Conservation (phyloP, 2,329 filamentous ascomycete species). For the Sclerotinia spermophila region DNA sequence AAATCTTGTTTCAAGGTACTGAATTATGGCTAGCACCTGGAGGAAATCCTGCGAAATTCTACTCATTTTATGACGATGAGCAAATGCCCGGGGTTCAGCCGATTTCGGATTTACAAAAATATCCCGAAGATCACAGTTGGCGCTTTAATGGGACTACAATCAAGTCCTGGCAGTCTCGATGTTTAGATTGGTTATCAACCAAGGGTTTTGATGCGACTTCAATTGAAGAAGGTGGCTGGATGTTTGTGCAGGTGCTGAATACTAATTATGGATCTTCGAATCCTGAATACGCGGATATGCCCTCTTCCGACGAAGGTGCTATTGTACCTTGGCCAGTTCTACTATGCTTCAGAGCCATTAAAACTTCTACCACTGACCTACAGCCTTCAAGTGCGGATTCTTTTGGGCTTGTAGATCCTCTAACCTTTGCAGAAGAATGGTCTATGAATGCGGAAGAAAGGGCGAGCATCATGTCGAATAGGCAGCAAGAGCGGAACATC, state of each 20-base stretch:
- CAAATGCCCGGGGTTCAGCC: conserved; percentile 24
- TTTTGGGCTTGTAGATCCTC: conserved; percentile 33
- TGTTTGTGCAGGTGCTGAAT: conserved; percentile 34
- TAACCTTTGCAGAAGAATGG: conserved; percentile 40
- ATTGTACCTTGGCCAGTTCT: conserved; percentile 37
- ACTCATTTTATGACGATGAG: conserved; percentile 26
- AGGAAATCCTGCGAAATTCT: conserved; percentile 35
- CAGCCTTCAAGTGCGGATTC: conserved; percentile 7
- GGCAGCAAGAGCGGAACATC: conserved; percentile 50
- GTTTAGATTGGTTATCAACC: conserved; percentile 36
- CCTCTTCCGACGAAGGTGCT: conserved; percentile 29
- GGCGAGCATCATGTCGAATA: conserved; percentile 46
- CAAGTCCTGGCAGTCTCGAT: conserved; percentile 34
- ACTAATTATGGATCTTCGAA: conserved; percentile 28
- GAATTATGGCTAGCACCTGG: conserved; percentile 36
- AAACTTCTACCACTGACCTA: conserved; percentile 17
- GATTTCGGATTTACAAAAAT: conserved; percentile 26
- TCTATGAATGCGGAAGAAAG: conserved; percentile 36
- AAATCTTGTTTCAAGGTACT: conserved; percentile 25
- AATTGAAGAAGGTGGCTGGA: conserved; percentile 36
- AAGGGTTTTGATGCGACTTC: conserved; percentile 32
- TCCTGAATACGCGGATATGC: conserved; percentile 27
- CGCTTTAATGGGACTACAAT: conserved; percentile 27
- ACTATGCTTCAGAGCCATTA: conserved; percentile 35
- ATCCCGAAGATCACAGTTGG: conserved; percentile 21